Conservation (phyloP, 352 stramenopile species). For the Phytophthora hybrid region DNA sequence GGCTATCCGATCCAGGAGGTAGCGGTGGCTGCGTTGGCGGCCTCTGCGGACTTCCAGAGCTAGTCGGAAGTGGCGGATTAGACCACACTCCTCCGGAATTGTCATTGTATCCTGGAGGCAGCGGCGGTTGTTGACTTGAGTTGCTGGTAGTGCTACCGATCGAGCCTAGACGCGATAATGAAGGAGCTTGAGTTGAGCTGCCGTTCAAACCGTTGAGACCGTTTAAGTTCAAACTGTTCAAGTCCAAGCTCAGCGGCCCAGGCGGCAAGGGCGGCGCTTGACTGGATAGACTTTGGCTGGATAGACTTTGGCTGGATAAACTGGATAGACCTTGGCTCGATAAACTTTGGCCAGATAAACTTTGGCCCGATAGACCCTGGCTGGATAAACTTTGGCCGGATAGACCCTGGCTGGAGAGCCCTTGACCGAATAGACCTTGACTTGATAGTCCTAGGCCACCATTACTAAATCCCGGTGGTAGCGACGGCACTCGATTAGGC, state of each 20-base stretch:
- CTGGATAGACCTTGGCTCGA: neutral
- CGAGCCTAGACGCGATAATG: conserved; percentile 41
- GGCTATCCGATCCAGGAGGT: conserved; percentile 27
- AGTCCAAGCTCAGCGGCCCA: conserved; percentile 5
- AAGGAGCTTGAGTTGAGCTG: conserved; percentile 24
- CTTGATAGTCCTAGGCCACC: conserved; percentile 8
- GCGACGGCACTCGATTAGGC: conserved; percentile 25
- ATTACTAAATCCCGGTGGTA: conserved; percentile 34
- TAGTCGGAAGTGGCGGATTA: conserved; percentile 31
- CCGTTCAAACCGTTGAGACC: conserved; percentile 27
- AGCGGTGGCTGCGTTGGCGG: conserved; percentile 14
- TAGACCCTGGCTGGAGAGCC: conserved; percentile 25
- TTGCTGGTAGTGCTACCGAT: conserved; percentile 41
- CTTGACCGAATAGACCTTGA: neutral
- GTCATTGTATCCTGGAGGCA: conserved; percentile 39
- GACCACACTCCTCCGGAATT: conserved; percentile 34
- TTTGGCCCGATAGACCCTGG: neutral
- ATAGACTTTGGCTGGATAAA: conserved; percentile 15
- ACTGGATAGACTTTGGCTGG: conserved; percentile 14
- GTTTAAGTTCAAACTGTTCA: conserved; percentile 33
- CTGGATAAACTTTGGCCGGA: neutral
- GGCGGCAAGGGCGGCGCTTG: conserved; percentile 25
- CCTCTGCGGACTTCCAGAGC: conserved; percentile 31
- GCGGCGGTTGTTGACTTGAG: conserved; percentile 31
- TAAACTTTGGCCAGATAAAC: neutral